Percentiles rank a stretch among this genome's conserved stretches.
Conservation (phyloP, 2,329 filamentous ascomycete species). For the Penicillium glabrum region DNA sequence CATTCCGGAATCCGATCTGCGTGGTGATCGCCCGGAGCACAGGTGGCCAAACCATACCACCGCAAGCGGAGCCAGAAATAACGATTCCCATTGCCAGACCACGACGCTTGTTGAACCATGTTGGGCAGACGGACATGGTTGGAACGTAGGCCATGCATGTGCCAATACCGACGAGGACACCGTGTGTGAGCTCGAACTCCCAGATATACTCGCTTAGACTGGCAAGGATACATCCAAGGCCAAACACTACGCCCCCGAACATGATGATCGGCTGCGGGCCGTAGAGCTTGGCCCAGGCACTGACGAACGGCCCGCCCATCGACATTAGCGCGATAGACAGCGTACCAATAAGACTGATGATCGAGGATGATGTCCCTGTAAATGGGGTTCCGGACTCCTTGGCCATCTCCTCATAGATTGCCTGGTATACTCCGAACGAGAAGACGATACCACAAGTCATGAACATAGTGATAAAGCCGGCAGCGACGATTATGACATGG, state of each 20-base stretch:
- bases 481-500: slow-evolving; percentile 19
- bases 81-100: slow-evolving; percentile 44
- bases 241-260: slow-evolving; percentile 36
- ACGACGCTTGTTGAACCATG: slow-evolving; percentile 38
- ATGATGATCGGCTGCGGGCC: slow-evolving; percentile 33
- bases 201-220: slow-evolving; percentile 35
- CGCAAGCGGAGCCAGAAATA: slow-evolving; percentile 40
- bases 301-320: slow-evolving; percentile 37
- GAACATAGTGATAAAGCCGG: slow-evolving; percentile 33
- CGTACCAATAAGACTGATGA: slow-evolving; percentile 42
- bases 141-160: slow-evolving; percentile 42
- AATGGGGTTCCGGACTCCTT: slow-evolving; percentile 31
- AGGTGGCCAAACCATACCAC: slow-evolving; percentile 42
- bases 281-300: slow-evolving; percentile 36
- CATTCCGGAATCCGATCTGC: slow-evolving; percentile 39
- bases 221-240: slow-evolving; percentile 34
- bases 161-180: slow-evolving; percentile 39
- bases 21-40: slow-evolving; percentile 32
- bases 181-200: slow-evolving; percentile 38
- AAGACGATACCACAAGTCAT: slow-evolving; percentile 42
- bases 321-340: slow-evolving; percentile 40
- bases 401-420: slow-evolving; percentile 40
- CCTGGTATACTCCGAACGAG: slow-evolving; percentile 45
- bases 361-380: slow-evolving; percentile 31
- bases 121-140: slow-evolving; percentile 39